phyloP scores from a whole-genome alignment of 306 rosid species.

The Adenanthera pavonina region DNA sequence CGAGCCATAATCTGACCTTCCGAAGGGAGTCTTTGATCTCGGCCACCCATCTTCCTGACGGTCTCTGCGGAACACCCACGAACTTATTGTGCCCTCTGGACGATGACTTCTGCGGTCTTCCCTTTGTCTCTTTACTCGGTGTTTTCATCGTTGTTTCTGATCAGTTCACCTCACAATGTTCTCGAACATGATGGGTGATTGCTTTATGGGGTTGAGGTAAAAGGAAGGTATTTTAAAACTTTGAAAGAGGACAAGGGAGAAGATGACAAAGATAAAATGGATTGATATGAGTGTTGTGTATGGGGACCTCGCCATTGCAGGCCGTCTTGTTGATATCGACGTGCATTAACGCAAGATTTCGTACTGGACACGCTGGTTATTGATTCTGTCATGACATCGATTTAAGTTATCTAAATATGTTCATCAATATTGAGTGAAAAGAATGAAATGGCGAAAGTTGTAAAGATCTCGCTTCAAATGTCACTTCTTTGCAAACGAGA shows the following conservation, averaged over 20 bases:
- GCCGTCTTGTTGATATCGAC: conserved; percentile 54
- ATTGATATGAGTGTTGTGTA: background rate
- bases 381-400: conserved; percentile 16
- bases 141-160: conserved; percentile 39
- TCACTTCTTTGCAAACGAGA: conserved; percentile 30
- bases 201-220: background rate
- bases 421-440: too few relatives aligned
- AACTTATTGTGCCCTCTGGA: conserved; percentile 72
- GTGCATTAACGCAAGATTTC: conserved; percentile 30
- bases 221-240: conserved; percentile 30
- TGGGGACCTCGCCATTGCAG: conserved; percentile 46
- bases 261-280: conserved; percentile 29
- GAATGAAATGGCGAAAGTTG: conserved; percentile 26
- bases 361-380: background rate
- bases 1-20: conserved; percentile 84
- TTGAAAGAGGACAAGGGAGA: conserved; percentile 35
- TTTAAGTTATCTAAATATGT: background rate
- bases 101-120: conserved; percentile 52
- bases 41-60: conserved; percentile 89
- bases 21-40: conserved; percentile 82
- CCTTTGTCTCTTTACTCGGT: conserved; percentile 34
- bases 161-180: background rate
- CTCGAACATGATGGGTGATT: background rate
- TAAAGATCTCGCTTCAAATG: conserved; percentile 40
- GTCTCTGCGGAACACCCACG: conserved; percentile 79